phyloP scores from a whole-genome alignment of 805 yeast species.

The Metschnikowia shivogae region DNA sequence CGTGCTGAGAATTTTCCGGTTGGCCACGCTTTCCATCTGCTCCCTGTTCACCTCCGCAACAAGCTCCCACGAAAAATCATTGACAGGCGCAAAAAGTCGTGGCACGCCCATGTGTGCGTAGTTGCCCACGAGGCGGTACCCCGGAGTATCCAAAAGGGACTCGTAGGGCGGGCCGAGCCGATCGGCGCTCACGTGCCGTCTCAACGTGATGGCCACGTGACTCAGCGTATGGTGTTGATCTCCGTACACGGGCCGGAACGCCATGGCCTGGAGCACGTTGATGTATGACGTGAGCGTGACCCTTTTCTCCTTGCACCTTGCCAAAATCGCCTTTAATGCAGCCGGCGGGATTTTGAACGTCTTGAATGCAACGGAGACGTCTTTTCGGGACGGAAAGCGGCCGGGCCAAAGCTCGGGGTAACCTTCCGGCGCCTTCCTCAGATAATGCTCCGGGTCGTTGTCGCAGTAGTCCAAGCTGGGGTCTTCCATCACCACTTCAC shows the following conservation, averaged over 20 bases:
- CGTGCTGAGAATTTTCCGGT: conserved; percentile 23
- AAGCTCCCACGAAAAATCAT: conserved; percentile 31
- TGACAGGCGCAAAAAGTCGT: conserved; percentile 28
- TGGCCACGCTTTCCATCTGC: conserved; percentile 18
- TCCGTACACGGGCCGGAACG: conserved; percentile 29
- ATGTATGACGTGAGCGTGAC: conserved; percentile 35
- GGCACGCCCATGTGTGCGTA: conserved; percentile 32
- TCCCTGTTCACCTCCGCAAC: conserved; percentile 21
- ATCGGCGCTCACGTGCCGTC: conserved; percentile 20
- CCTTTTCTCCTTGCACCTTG: conserved; percentile 24
- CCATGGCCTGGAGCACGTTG: conserved; percentile 22
- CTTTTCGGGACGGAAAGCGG: conserved; percentile 18
- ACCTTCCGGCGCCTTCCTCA: conserved; percentile 20
- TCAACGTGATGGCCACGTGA: conserved; percentile 31
- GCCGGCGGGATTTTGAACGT: conserved; percentile 24
- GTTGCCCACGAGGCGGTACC: conserved; percentile 29
- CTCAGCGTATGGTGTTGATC: conserved; percentile 21
- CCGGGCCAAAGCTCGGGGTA: conserved; percentile 30
- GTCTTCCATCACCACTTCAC: conserved; percentile 28
- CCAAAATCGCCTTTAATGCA: conserved; percentile 22
- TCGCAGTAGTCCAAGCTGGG: conserved; percentile 24
- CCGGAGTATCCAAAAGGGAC: conserved; percentile 14
- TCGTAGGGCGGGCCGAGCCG: conserved; percentile 16
- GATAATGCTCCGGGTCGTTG: conserved; percentile 24
- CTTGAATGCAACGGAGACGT: conserved; percentile 22